Percentiles rank a stretch among this genome's conserved stretches.
phyloP scores from a whole-genome alignment of 371 early-diverging fungal genomes.

The Coemansia sp. region DNA sequence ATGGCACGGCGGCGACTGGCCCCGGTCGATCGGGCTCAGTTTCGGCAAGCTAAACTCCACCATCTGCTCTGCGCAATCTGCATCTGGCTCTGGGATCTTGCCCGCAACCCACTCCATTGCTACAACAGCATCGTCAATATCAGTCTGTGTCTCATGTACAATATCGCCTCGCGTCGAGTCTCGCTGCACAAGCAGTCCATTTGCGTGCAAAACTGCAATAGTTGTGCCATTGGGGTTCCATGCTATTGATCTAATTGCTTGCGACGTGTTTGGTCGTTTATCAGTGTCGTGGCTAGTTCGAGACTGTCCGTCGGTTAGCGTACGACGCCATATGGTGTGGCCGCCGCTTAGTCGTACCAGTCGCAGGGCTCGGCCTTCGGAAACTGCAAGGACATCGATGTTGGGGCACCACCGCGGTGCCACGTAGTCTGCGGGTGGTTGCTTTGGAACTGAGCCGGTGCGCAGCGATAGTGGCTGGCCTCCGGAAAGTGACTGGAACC shows the following conservation, averaged over 20 bases:
- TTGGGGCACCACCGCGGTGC: constrained; percentile 36
- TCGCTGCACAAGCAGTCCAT: constrained; percentile 38
- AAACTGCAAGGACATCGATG: constrained; percentile 34
- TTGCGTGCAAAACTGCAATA: constrained; percentile 30
- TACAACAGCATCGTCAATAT: constrained; percentile 5
- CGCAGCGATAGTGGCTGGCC: constrained; percentile 22
- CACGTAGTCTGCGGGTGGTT: constrained; percentile 9
- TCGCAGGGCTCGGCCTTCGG: constrained; percentile 33
- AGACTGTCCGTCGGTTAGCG: constrained; percentile 11
- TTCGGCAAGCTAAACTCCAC: constrained; percentile 24
- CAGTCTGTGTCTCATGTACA: constrained; percentile 25
- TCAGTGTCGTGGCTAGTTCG: not conserved
- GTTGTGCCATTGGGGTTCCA: constrained; percentile 30
- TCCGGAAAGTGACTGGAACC: constrained; percentile 38
- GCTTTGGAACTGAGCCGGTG: constrained; percentile 11
- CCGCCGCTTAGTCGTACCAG: constrained; percentile 45
- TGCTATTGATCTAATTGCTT: constrained; percentile 22
- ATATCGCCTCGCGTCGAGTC: constrained; percentile 37
- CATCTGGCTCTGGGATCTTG: not conserved
- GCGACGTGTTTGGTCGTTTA: not conserved
- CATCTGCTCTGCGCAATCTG: not conserved
- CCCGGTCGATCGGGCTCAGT: constrained; percentile 24
- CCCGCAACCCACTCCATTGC: constrained; percentile 38
- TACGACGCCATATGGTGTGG: constrained; percentile 38
- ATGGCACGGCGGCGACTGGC: constrained; percentile 22